Evolutionary conservation across 257 asterid species (phyloP), one percentile per base, ranked within the genome.

Genomic region (Datura wrightii): DNA sequence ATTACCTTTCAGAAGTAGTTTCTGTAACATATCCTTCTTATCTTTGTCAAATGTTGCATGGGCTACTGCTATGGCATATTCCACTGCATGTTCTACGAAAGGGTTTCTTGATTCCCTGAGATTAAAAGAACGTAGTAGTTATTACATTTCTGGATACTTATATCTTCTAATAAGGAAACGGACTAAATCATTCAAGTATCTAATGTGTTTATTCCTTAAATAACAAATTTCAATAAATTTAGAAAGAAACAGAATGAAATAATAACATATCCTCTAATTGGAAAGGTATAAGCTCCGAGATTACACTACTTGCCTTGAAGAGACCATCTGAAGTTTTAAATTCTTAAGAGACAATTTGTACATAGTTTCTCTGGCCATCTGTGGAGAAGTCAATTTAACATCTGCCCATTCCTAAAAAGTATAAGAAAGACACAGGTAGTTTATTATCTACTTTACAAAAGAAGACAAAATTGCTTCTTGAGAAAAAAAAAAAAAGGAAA

Each of bases 321-420:
- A 92, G 69, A 87, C 92, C 83, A 89, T 59, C 82, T 93, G 94
- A 85, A 94, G 92, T 85, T 86, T 86, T 53, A 92, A 93, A 85
- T 89, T 76, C 87, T 89, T 91, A 52, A 94, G 92, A 2, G 99
- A 92, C 88, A 95, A 44, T 89, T 95, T 95, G 89, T 91, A 95
- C 90, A 85, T 79, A 63, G 93, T 93, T 92, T 93, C 99, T 91
- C 98, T 94, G 74, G 87, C 91, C 99, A 95, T 95, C 89, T 95
- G 99, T 79, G 98, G 99, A 85, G 99, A 95, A 83, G 97, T 94
- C 90, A 95, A 88, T 87, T 95, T 94, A 89, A 95, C 96, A 85
- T 95, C 97, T 60, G 94, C 71, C 98, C 97, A 95, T 70, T 90
- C 91, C 99, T 95, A 90, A 85, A 88, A 90, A 70, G 62, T 54